phyloP scores from a whole-genome alignment of 768 basidiomycete genomes.

The Amanita polypyramis region DNA sequence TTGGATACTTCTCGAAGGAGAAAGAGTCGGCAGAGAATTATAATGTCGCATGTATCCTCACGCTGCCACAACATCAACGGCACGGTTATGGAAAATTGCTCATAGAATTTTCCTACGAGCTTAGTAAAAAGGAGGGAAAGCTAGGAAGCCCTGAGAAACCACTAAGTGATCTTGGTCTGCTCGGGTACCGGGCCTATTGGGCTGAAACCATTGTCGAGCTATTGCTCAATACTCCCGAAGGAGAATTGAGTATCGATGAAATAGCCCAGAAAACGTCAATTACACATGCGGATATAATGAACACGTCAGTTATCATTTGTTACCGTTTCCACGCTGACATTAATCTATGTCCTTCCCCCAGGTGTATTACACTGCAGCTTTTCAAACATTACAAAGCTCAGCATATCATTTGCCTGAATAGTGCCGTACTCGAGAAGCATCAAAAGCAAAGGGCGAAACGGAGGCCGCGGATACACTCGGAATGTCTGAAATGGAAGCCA shows the following conservation, averaged over 20 bases:
- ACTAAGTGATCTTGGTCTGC: conserved; percentile 83
- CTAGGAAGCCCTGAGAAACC: conserved; percentile 98
- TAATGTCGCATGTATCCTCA: conserved; percentile 97
- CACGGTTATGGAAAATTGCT: conserved; percentile 91
- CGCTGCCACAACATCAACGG: conserved; percentile 96
- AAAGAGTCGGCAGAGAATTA: conserved; percentile 97
- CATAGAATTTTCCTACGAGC: conserved; percentile 97
- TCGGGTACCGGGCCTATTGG: conserved; percentile 96
- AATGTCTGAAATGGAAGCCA: conserved; percentile 86
- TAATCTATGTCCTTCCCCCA: conserved; percentile 21
- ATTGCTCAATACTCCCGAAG: conserved; percentile 61
- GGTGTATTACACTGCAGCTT: conserved; percentile 87
- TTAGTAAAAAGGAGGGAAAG: conserved; percentile 93
- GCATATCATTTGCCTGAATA: conserved; percentile 87
- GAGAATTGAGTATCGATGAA: conserved; percentile 88
- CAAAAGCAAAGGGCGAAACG: conserved; percentile 75
- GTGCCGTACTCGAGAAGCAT: conserved; percentile 84
- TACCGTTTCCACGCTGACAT: conserved; percentile 6
- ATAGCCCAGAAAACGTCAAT: conserved; percentile 94
- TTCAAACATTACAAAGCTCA: conserved; percentile 96
- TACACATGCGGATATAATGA: conserved; percentile 94
- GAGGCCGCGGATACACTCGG: conserved; percentile 68
- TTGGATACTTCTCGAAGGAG: conserved; percentile 99
- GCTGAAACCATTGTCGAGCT: conserved; percentile 92
- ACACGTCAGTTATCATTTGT: conserved; percentile 63